Percentiles rank a stretch among this genome's conserved stretches.
Conservation (phyloP, 768 basidiomycete species). For the Cystoderma amianthinum region DNA sequence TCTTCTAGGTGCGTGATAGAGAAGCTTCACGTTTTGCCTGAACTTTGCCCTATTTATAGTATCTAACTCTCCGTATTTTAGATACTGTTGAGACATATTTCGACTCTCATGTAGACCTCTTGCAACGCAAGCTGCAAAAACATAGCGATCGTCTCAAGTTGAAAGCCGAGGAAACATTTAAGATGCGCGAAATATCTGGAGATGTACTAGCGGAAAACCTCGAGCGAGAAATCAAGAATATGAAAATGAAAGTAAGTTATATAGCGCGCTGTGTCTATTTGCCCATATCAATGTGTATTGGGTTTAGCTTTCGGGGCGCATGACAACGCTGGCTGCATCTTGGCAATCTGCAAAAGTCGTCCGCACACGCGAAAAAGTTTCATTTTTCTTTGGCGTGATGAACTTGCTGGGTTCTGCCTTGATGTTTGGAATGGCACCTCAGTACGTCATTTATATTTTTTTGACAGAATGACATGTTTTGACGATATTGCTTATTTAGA, state of each 20-base stretch:
- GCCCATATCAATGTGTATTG: neutral
- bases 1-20: constrained; percentile 55
- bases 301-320: constrained; percentile 72
- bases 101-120: constrained; percentile 79
- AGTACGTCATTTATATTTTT: constrained; percentile 47
- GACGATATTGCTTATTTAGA: constrained; percentile 28
- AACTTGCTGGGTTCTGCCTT: constrained; percentile 78
- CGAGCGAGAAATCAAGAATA: constrained; percentile 80
- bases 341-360: constrained; percentile 94
- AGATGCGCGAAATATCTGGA: constrained; percentile 54
- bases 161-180: constrained; percentile 77
- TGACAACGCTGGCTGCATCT: constrained; percentile 67
- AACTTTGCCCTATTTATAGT: constrained; percentile 17
- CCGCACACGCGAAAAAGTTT: constrained; percentile 75
- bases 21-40: no score
- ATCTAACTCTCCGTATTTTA: constrained; percentile 22
- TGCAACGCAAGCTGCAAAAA: constrained; percentile 81
- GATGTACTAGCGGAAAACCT: constrained; percentile 70
- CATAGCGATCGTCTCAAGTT: constrained; percentile 80
- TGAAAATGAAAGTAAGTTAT: constrained; percentile 69
- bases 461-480: neutral
- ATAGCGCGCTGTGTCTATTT: neutral
- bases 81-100: constrained; percentile 95
- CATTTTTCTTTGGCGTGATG: constrained; percentile 95
- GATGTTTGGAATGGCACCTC: constrained; percentile 80